phyloP scores from a whole-genome alignment of 1,284 basidiomycete species.

The Tremellales sp. region DNA sequence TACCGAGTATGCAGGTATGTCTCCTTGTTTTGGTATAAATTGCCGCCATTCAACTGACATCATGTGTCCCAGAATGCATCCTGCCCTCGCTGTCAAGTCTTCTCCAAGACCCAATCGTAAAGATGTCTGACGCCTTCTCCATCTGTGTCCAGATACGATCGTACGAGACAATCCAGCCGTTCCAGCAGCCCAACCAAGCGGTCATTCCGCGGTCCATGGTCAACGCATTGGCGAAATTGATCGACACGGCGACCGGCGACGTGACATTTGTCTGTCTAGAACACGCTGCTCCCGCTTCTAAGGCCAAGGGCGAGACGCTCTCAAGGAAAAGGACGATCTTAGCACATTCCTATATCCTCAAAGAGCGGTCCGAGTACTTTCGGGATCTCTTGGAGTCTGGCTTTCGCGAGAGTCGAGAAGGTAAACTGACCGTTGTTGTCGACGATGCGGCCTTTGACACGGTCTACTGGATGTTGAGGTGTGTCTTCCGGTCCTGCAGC shows the following conservation, averaged over 20 bases:
- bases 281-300: conserved; percentile 29
- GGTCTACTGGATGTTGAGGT: conserved; percentile 68
- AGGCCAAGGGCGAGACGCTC: neutral
- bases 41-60: neutral
- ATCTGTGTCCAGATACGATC: conserved; percentile 63
- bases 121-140: conserved; percentile 62
- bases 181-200: conserved; percentile 51
- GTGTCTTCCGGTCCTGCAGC: conserved; percentile 1
- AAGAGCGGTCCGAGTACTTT: conserved; percentile 71
- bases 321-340: conserved; percentile 58
- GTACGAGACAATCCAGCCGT: conserved; percentile 61
- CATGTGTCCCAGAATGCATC: conserved; percentile 52
- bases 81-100: conserved; percentile 62
- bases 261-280: conserved; percentile 68
- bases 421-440: conserved; percentile 51
- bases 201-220: conserved; percentile 58
- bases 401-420: conserved; percentile 58
- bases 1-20: conserved; percentile 61
- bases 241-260: conserved; percentile 51
- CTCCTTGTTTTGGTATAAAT: neutral
- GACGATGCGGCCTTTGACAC: conserved; percentile 79
- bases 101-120: conserved; percentile 56
- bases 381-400: conserved; percentile 69
- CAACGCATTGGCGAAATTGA: conserved; percentile 49
- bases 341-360: conserved; percentile 73